Base-by-base conservation (phyloP, 2,329 filamentous ascomycete genomes). In the Exophiala phaeomuriformis region DNA sequence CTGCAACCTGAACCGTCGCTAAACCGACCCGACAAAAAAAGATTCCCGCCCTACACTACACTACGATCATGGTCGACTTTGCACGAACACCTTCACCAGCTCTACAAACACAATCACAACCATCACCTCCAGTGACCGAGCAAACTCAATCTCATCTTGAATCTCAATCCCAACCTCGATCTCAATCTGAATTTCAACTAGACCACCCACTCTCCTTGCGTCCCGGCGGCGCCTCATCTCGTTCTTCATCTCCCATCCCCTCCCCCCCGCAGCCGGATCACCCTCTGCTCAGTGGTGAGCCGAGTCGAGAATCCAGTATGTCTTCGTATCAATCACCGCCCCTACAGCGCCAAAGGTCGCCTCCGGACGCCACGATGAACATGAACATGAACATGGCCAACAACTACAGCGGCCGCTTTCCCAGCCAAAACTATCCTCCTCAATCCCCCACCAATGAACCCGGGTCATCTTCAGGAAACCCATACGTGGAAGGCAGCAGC, bases 401-500 rank as follows among this genome's bases (percentile, higher is more conserved):
- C 9, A 47, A 27, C 46, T 56, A 54, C 43, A 39, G 52, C 41
- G 49, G 36, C n/a, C 56, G 61, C 7, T 62, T 59, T 41, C 54
- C 60, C 36, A 61, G 58, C 51, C 56, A 62, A 32, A 54, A 55
- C 32, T 53, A 46, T 12, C 55, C 58, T 36, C 51, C 58, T 28
- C 55, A 53, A 42, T 57, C 52, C 10, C 57, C 57, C 9, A 55
- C 46, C 31, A 52, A 57, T 36, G 57, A 59, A 36, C 30, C 41
- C 3, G 51, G 48, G 27, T 35, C 27, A 8, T 43, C 55, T 9
- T 43, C 57, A 5, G 49, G 49, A 5, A 57, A 55, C 36, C 51
- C 51, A 4, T 59, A 52, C 43, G 12, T 46, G n/a, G 57, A 59
- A 5, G 44, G 39, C 36, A 41, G 41, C 2, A 19, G 19, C 19